A percentile compares a stretch with the other conserved stretches of the same genome.
Conservation (phyloP, 768 basidiomycete genomes). For the Hydnomerulius pinastri region DNA sequence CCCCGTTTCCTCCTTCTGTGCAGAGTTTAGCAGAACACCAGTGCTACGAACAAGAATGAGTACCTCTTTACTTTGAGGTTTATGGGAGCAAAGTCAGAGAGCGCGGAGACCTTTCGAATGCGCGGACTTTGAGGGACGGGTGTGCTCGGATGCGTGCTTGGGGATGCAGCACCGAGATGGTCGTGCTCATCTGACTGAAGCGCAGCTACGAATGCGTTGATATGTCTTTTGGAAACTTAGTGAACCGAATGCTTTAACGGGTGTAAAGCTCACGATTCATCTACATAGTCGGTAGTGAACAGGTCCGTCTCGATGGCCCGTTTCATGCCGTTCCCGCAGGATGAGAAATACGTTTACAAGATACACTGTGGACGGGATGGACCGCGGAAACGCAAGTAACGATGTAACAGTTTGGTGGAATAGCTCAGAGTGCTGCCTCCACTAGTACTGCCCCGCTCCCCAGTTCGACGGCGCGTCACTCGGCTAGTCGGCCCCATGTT, state of each 20-base stretch:
- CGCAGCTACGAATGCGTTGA: conserved; percentile 78
- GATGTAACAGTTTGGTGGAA: neutral
- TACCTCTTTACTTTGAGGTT: conserved; percentile 82
- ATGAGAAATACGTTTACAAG: neutral
- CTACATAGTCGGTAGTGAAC: conserved; percentile 60
- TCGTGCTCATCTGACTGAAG: conserved; percentile 58
- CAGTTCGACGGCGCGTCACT: no score
- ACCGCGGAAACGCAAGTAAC: neutral
- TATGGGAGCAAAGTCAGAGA: conserved; percentile 89
- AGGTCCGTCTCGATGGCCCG: conserved; percentile 11
- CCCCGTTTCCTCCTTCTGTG: conserved; percentile 40
- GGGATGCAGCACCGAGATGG: conserved; percentile 24
- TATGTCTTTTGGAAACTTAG: conserved; percentile 44
- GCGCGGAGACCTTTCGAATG: conserved; percentile 77
- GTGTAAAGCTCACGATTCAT: conserved; percentile 62
- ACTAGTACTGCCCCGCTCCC: neutral
- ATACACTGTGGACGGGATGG: neutral
- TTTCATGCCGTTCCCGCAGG: conserved; percentile 16
- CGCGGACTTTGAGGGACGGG: conserved; percentile 41
- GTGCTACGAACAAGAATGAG: neutral
- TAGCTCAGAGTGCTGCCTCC: neutral
- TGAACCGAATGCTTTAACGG: neutral
- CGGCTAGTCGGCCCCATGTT: no score
- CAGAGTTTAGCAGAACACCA: conserved; percentile 3
- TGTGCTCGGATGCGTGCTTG: conserved; percentile 20